A percentile compares a stretch with the other conserved stretches of the same genome.
Conservation (phyloP, 2,329 filamentous ascomycete species). For the Colletotrichum truncatum region DNA sequence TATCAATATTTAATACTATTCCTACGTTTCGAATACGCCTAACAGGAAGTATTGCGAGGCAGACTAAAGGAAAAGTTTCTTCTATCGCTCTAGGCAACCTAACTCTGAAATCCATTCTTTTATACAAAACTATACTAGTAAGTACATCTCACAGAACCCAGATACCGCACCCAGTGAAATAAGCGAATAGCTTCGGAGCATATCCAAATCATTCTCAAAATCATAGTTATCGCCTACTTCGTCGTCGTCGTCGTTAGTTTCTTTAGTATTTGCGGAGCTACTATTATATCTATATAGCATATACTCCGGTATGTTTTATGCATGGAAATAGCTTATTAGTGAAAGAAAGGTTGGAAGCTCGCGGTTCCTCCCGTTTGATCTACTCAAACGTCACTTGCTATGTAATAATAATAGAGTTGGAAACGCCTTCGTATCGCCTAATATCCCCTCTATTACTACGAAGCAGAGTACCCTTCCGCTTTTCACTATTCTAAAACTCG, state of each 20-base stretch:
- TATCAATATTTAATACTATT: background rate
- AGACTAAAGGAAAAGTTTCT: constrained; percentile 16
- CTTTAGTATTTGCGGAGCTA: background rate
- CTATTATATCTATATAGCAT: background rate
- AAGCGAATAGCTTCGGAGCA: constrained; percentile 47
- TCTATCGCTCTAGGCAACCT: constrained; percentile 13
- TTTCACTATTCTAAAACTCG: constrained; percentile 36
- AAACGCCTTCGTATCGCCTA: constrained; percentile 6
- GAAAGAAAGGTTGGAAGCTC: constrained; percentile 52
- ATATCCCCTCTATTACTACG: constrained; percentile 23
- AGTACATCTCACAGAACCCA: constrained; percentile 50
- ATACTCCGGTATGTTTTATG: constrained; percentile 44
- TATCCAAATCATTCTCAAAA: constrained; percentile 36
- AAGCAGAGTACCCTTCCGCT: constrained; percentile 34
- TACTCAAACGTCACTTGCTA: constrained; percentile 41
- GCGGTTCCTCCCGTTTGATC: constrained; percentile 41
- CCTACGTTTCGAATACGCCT: background rate
- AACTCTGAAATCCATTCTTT: constrained; percentile 31
- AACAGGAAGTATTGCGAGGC: constrained; percentile 8
- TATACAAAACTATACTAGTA: constrained; percentile 43
- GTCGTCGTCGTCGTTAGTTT: constrained; percentile 31
- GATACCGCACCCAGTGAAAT: no score
- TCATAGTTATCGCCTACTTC: constrained; percentile 39
- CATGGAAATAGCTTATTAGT: constrained; percentile 56
- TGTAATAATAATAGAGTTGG: constrained; percentile 39